Percentiles rank a stretch among this genome's conserved stretches.
These are phyloP conservation scores for Ilex paraguariensis DNA, from an alignment of 305 asterid genomes.

Conservation along the genomic window DNA sequence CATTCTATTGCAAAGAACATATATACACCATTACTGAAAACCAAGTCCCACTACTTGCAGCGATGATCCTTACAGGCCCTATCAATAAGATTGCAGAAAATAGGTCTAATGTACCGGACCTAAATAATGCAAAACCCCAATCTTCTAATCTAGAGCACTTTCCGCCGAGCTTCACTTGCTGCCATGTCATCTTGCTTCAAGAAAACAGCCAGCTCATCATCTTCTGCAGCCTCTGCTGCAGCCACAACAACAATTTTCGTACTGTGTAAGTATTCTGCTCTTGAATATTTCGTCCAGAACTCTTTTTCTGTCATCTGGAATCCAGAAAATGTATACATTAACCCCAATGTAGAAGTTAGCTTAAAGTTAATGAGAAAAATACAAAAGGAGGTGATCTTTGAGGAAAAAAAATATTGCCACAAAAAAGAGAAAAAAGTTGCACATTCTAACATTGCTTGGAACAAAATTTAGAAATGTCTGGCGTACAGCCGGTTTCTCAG, in stretches of 20 bases:
- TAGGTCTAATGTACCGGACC: conserved; percentile 47
- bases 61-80: conserved; percentile 1
- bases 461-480: too few relatives aligned
- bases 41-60: conserved; percentile 3
- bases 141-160: conserved; percentile 44
- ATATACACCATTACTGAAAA: too few relatives aligned
- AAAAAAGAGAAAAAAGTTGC: too few relatives aligned
- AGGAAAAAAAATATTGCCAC: too few relatives aligned
- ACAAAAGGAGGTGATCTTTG: too few relatives aligned
- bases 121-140: background rate
- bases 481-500: too few relatives aligned
- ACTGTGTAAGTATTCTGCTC: conserved; percentile 86
- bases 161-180: conserved; percentile 87
- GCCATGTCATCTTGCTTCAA: conserved; percentile 89
- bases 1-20: too few relatives aligned
- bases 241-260: conserved; percentile 91
- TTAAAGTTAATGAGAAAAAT: too few relatives aligned
- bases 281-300: conserved; percentile 90
- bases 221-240: conserved; percentile 99
- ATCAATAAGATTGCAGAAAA: conserved; percentile 19
- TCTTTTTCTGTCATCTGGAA: conserved; percentile 76
- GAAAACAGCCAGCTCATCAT: conserved; percentile 98
- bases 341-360: too few relatives aligned
- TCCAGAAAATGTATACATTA: background rate
- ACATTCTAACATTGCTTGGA: too few relatives aligned